phyloP scores from a whole-genome alignment of 345 rosid genomes.

The Corchorus capsularis region DNA sequence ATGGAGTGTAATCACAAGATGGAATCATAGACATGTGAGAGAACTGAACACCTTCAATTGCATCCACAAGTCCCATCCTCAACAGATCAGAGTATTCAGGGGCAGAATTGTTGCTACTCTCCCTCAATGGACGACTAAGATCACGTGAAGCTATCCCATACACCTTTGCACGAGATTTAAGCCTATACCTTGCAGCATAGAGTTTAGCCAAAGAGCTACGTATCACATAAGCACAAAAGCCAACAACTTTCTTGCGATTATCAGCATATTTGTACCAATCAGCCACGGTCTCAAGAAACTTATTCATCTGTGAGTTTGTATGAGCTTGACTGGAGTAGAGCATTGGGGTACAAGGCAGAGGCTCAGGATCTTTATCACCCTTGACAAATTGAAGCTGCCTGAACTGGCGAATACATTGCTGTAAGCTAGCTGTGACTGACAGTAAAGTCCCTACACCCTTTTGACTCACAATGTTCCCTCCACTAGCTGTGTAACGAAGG shows the following conservation, averaged over 20 bases:
- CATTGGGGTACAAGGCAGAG: slow-evolving; percentile 93
- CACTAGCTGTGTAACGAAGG: slow-evolving; percentile 75
- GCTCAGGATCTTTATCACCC: slow-evolving; percentile 96
- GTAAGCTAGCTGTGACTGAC: slow-evolving; percentile 88
- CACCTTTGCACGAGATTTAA: slow-evolving; percentile 96
- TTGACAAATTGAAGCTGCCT: slow-evolving; percentile 81
- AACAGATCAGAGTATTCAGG: slow-evolving; percentile 95
- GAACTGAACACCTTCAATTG: slow-evolving; percentile 92
- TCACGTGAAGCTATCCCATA: slow-evolving; percentile 80
- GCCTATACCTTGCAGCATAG: slow-evolving; percentile 93
- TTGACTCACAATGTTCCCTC: slow-evolving; percentile 81
- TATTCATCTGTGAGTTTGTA: slow-evolving; percentile 94
- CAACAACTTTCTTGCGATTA: slow-evolving; percentile 88
- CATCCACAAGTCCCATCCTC: slow-evolving; percentile 96
- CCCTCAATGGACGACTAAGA: slow-evolving; percentile 81
- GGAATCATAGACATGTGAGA: slow-evolving; percentile 92
- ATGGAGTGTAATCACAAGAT: slow-evolving; percentile 88
- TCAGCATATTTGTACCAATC: slow-evolving; percentile 97
- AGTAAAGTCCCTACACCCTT: slow-evolving; percentile 94
- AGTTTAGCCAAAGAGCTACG: slow-evolving; percentile 95
- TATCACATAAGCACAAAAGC: slow-evolving; percentile 93
- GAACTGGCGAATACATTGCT: slow-evolving; percentile 79
- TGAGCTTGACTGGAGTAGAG: slow-evolving; percentile 97
- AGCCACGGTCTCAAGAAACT: slow-evolving; percentile 96
- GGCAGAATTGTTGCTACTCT: slow-evolving; percentile 79